Evolutionary conservation across 2,329 filamentous ascomycete genomes (phyloP).

Genomic region (Fusarium gaditjirri): DNA sequence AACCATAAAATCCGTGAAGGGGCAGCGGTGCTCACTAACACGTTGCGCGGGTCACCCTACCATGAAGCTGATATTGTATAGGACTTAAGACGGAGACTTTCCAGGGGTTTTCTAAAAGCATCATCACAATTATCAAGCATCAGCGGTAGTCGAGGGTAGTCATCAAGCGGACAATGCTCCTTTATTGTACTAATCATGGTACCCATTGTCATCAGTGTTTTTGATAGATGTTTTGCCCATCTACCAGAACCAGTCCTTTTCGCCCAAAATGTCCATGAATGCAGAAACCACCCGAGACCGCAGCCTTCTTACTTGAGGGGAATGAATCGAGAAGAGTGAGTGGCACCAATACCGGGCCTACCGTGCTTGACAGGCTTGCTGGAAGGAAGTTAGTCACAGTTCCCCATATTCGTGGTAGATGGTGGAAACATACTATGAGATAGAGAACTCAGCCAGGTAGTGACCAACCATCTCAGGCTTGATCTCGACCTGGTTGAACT

Average conservation of each 20-base stretch:
- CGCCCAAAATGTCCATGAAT: slow-evolving; percentile 67
- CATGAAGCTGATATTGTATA: no score
- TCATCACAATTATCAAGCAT: slow-evolving; percentile 19
- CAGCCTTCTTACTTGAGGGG: slow-evolving; percentile 94
- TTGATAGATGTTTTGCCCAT: slow-evolving; percentile 57
- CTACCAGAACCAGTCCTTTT: slow-evolving; percentile 68
- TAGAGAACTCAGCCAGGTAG: slow-evolving; percentile 99
- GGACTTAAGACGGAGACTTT: no score
- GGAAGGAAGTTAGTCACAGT: slow-evolving; percentile 59
- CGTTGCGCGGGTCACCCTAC: no score
- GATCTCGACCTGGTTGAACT: slow-evolving; percentile 99
- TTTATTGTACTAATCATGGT: slow-evolving; percentile 58
- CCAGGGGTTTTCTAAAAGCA: not conserved
- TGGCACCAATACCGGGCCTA: slow-evolving; percentile 99
- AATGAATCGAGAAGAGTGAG: slow-evolving; percentile 99
- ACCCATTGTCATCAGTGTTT: slow-evolving; percentile 58
- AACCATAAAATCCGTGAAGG: no score
- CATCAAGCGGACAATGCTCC: slow-evolving; percentile 52
- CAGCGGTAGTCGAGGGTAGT: slow-evolving; percentile 38
- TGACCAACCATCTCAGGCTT: slow-evolving; percentile 99
- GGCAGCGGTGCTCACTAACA: not conserved
- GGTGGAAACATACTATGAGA: slow-evolving; percentile 87
- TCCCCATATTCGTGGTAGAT: not conserved
- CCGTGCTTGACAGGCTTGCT: slow-evolving; percentile 99
- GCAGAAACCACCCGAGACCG: slow-evolving; percentile 64